phyloP scores from a whole-genome alignment of 768 basidiomycete genomes.

The Strobilomyces confusus region DNA sequence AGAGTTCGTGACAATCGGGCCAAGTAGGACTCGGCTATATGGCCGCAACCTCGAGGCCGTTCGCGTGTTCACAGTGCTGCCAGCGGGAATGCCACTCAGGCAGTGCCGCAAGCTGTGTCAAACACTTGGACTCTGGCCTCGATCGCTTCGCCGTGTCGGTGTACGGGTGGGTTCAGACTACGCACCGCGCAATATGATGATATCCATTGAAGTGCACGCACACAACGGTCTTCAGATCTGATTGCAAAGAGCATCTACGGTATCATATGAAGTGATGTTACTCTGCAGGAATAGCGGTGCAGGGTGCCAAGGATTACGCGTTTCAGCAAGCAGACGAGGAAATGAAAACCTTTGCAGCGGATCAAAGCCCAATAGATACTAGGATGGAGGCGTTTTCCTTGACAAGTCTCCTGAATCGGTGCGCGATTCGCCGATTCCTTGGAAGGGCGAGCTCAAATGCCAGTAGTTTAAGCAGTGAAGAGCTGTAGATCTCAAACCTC shows the following conservation, averaged over 20 bases:
- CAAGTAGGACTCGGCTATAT: conserved; percentile 17
- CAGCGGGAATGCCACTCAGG: conserved; percentile 15
- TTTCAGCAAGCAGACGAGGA: not conserved
- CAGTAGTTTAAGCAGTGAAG: conserved; percentile 44
- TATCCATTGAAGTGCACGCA: not conserved
- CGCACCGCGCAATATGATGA: not conserved
- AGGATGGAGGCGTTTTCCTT: conserved; percentile 26
- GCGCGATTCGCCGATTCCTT: conserved; percentile 39
- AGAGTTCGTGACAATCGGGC: conserved; percentile 4
- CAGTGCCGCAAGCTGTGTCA: conserved; percentile 11
- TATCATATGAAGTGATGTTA: conserved; percentile 1
- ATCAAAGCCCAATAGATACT: conserved; percentile 21
- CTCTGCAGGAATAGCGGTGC: not conserved
- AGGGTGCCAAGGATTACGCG: not conserved
- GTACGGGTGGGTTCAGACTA: not conserved
- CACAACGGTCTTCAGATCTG: not conserved
- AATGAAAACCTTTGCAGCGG: not conserved
- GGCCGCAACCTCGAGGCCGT: conserved; percentile 22
- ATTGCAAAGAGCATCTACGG: not conserved
- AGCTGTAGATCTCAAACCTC: conserved; percentile 47
- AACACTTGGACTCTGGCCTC: not conserved
- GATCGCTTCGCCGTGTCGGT: not conserved
- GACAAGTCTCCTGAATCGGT: conserved; percentile 45
- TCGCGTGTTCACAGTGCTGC: conserved; percentile 24
- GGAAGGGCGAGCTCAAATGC: conserved; percentile 47